Conservation (phyloP, 2,329 filamentous ascomycete genomes). For the Epichloe brachyelytri region DNA sequence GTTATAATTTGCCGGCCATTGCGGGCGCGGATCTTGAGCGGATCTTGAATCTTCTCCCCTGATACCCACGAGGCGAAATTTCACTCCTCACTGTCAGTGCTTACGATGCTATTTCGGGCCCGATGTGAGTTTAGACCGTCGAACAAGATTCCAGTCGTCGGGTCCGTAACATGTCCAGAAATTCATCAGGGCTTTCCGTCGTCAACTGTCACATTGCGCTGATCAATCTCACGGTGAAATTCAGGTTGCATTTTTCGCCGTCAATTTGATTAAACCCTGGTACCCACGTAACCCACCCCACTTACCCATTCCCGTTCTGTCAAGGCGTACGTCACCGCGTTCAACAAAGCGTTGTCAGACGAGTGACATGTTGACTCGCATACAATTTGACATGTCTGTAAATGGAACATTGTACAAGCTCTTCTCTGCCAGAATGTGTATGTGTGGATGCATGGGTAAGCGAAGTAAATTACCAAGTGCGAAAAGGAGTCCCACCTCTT, state of each 20-base stretch:
- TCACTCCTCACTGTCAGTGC: no score
- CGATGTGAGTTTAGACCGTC: background rate
- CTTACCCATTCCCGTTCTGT: background rate
- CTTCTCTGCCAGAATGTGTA: background rate
- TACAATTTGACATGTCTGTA: background rate
- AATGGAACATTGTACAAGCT: background rate
- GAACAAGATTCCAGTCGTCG: background rate
- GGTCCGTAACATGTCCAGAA: background rate
- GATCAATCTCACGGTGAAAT: background rate
- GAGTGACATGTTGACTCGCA: background rate
- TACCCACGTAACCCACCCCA: background rate
- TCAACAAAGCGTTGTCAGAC: background rate
- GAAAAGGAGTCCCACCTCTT: background rate
- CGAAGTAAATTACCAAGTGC: background rate
- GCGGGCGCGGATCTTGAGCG: no score
- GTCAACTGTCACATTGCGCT: background rate
- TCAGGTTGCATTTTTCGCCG: background rate
- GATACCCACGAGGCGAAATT: no score
- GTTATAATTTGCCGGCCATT: background rate
- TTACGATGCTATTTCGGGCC: conserved; percentile 1
- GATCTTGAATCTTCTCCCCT: no score
- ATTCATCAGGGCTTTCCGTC: background rate
- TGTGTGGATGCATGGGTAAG: no score
- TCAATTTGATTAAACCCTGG: background rate
- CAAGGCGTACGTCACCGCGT: conserved; percentile 1